Conservation (phyloP, 2,329 filamentous ascomycete species). For the Ceratocystis eucalypticola region DNA sequence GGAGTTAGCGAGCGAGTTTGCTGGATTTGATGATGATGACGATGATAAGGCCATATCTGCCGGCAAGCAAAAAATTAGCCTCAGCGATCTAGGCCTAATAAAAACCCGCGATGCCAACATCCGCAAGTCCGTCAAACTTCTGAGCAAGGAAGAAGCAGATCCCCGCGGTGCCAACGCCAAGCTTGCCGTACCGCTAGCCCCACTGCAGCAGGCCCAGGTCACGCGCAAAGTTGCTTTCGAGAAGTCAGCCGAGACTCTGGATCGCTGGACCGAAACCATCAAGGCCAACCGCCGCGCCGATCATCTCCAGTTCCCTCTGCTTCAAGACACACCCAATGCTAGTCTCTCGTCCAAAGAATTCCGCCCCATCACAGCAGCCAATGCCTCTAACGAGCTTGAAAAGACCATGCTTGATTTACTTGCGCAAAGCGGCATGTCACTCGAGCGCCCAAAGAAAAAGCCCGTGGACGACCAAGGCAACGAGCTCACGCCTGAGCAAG, state of each 20-base stretch:
- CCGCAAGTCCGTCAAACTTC: conserved; percentile 65
- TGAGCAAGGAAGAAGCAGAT: conserved; percentile 49
- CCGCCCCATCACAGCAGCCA: conserved; percentile 47
- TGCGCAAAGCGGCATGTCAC: conserved; percentile 68
- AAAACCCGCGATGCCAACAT: conserved; percentile 60
- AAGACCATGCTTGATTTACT: conserved; percentile 77
- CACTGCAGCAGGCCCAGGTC: conserved; percentile 72
- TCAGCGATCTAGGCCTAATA: conserved; percentile 60
- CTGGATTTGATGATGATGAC: conserved; percentile 47
- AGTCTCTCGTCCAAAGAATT: conserved; percentile 50
- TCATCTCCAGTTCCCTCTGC: conserved; percentile 74
- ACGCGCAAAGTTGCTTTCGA: conserved; percentile 73
- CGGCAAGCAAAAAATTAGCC: conserved; percentile 50
- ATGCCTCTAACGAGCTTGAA: conserved; percentile 68
- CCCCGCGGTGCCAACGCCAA: conserved; percentile 41
- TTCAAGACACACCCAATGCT: conserved; percentile 51
- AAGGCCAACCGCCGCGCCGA: conserved; percentile 87
- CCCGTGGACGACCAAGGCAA: conserved; percentile 32
- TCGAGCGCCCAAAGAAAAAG: conserved; percentile 36
- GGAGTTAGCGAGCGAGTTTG: conserved; percentile 55
- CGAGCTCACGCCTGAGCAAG: conserved; percentile 53
- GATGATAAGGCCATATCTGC: conserved; percentile 30
- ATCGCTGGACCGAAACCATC: conserved; percentile 88
- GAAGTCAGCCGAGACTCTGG: conserved; percentile 80
- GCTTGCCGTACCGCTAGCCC: conserved; percentile 68